Evolutionary conservation across 768 basidiomycete genomes (phyloP), one percentile per base, ranked within the genome.

Genomic region (Hirschioporus abietinus): DNA sequence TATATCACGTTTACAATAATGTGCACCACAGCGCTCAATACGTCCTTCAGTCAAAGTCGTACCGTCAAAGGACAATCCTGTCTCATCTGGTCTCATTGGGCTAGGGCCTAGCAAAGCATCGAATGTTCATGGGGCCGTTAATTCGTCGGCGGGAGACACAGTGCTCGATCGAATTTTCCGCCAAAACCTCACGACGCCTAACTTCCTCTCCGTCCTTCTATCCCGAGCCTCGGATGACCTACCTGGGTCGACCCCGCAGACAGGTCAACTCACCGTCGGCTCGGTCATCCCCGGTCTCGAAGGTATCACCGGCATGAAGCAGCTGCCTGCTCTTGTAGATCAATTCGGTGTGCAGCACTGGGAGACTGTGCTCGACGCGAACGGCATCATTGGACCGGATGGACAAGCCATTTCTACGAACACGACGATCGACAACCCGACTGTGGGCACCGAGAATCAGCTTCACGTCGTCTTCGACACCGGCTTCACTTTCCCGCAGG

Each of bases 351-450:
- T 70, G 23, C 75, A 76, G 66, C 77, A 78, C 66, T 79, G 76
- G 75, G 74, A 75, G 68, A 71, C 70, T 8, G 68, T 74, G 57
- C 26, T 75, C 63, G 76, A 77, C 68, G 67, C 66, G 66, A 68
- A 76, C 64, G 75, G 74, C 17, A 75, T 77, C 60, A 70, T 77
- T n/a, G 78, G 78, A 10, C 77, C 78, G 17, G 77, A 78, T 58
- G 76, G 75, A 2, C 58, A 73, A 35, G 67, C 72, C 7, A 71
- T 78, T 24, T 3, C 15, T 3, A 34, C 30, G 3, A 69, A 68
- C 5, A 65, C 73, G 24, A 64, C 70, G 20, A 73, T 73, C 7
- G 35, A 61, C 9, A 72, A 73, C 18, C 63, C 66, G 60, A 63
- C 66, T 52, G 68, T 70, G 24, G 64, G 58, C 34, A 71, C 68